Evolutionary conservation across 2,329 filamentous ascomycete species (phyloP).

Genomic region (Alternaria sp.): DNA sequence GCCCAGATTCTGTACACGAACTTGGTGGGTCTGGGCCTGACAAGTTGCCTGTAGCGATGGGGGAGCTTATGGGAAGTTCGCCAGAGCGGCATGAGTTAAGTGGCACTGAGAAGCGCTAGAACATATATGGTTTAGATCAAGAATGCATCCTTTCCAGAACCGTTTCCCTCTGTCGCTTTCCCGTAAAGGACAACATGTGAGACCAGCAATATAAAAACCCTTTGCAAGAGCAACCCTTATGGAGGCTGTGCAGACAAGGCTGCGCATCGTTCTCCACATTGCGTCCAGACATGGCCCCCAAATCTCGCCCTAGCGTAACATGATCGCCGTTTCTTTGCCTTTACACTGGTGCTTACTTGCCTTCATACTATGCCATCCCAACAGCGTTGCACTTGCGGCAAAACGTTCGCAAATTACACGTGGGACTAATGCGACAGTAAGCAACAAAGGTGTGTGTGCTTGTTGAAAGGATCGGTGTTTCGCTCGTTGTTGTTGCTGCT

Average conservation of each 20-base stretch:
- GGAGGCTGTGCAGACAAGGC: conserved; percentile 14
- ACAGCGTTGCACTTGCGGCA: conserved; percentile 4
- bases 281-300: conserved; percentile 9
- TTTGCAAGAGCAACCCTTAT: conserved; percentile 1
- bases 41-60: background rate
- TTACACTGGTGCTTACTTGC: conserved; percentile 2
- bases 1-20: background rate
- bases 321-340: conserved; percentile 2
- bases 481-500: background rate
- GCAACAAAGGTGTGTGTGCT: conserved; percentile 8
- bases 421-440: conserved; percentile 17
- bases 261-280: conserved; percentile 2
- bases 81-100: background rate
- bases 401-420: background rate
- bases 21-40: background rate
- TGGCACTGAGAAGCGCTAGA: background rate
- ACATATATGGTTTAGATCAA: background rate
- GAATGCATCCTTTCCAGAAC: background rate
- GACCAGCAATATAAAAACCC: background rate
- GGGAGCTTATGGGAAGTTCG: background rate
- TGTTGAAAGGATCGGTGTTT: conserved; percentile 13
- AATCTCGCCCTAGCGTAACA: conserved; percentile 6
- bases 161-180: background rate
- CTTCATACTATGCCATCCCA: conserved; percentile 2
- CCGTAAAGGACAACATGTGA: background rate